These are phyloP conservation scores for Ophiorrhiza pumila DNA, from an alignment of 257 asterid species.

Conservation along the genomic window DNA sequence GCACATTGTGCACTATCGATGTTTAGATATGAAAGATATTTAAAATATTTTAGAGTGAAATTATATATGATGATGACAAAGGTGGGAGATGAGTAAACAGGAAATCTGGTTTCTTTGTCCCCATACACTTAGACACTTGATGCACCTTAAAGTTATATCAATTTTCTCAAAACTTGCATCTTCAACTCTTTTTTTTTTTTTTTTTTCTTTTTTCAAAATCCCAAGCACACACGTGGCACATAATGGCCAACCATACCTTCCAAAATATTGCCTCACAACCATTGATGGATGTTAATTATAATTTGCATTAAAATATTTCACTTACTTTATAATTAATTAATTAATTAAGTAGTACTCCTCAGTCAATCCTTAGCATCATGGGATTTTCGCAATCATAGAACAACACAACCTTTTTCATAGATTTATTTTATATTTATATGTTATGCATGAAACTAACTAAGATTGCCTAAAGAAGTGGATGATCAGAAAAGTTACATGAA, in stretches of 20 bases:
- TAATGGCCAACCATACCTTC: conserved; percentile 16
- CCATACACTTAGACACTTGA: conserved; percentile 28
- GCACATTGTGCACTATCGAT: conserved; percentile 39
- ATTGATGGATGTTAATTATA: conserved; percentile 24
- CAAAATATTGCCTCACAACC: conserved; percentile 7
- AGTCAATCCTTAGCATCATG: conserved; percentile 19
- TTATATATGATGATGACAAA: conserved; percentile 5
- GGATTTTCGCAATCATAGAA: conserved; percentile 7
- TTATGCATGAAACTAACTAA: conserved; percentile 9
- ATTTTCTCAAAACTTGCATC: conserved; percentile 17
- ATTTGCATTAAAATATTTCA: conserved; percentile 7
- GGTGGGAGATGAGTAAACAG: conserved; percentile 26
- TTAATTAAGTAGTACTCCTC: not conserved
- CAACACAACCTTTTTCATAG: not conserved
- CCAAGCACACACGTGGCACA: conserved; percentile 25
- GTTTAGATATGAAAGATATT: conserved; percentile 8
- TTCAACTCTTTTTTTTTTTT: not conserved
- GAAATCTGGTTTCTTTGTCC: conserved; percentile 45
- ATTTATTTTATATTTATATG: not conserved
- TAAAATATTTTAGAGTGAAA: conserved; percentile 11
- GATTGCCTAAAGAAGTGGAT: too few relatives aligned
- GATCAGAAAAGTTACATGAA: too few relatives aligned
- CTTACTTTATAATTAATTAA: not conserved
- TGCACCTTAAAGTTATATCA: conserved; percentile 43
- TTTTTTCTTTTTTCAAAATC: conserved; percentile 16